Base-by-base conservation (phyloP, 495 filamentous ascomycete species). In the Pseudoneurospora amorphoporcata region DNA sequence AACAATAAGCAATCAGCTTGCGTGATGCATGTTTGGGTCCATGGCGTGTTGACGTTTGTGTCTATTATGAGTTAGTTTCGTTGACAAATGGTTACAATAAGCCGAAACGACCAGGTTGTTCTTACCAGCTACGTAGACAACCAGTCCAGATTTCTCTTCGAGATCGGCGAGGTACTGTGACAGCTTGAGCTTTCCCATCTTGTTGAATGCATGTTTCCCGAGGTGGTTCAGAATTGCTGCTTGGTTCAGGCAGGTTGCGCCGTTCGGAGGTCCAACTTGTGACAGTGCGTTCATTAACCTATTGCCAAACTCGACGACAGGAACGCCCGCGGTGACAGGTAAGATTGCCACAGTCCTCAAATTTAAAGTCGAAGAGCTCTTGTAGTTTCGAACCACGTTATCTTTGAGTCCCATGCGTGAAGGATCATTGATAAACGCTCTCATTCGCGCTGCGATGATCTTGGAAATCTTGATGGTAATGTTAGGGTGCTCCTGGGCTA, bases 391-490 rank as follows among this genome's bases (percentile, higher is more conserved):
- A 19, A 86, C 86, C 12, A 84, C 78, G 78, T 83, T 61, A 81
- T 86, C 39, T 85, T 84, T 73, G 73, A 71, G 53, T 16, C 73
- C 76, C 39, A 79, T 73, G 77, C 86, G 71, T 79, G 85, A 76
- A 83, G 90, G 76, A 91, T 92, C 91, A 74, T 98, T 94, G 6
- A 97, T 88, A 74, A 98, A 76, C 38, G 93, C 87, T 72, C 95
- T 87, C 95, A 98, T 99, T 10, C 96, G 88, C 45, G 94, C 92
- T 0, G 95, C 95, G 77, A 99, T 98, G 73, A 99, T 94, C 81
- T 98, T 99, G 4, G 96, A 98, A 14, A 99, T 97, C 81, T 98
- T 97, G 74, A 99, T 98, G 0, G 95, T 98, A 79, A 99, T 98
- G 19, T 94, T 96, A 8, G 96, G 95, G 78, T 99, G 96, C 79